Evolutionary conservation across 192 early-diverging fungal genomes (phyloP), one percentile per base, ranked within the genome.

Genomic region (Coemansia sp.): DNA sequence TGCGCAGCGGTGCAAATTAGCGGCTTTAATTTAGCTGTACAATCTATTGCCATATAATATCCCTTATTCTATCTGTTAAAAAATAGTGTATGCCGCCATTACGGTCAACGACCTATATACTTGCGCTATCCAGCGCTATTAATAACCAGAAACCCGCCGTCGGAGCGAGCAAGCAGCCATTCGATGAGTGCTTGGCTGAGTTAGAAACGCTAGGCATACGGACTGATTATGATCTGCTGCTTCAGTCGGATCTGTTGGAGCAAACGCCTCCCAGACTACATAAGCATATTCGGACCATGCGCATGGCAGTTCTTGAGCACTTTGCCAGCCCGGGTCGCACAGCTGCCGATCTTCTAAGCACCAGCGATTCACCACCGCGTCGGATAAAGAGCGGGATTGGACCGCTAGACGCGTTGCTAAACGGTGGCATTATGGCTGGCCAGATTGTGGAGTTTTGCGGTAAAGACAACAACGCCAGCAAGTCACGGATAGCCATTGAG

Each of bases 221-320:
- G 7, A 74, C 78, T 0, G 72, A 74, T 31, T 74, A 74, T 50
- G 78, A 81, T 37, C 40, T 81, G 31, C 37, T 81, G 1, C 22
- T 81, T 11, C 78, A 74, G 57, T 55, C 72, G 19, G 72, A 81
- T 31, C 40, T 66, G 12, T 61, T 81, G 7, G 60, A 42, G 17
- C 58, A 62, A 23, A 63, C 72, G 3, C 72, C 78, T 6, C 34
- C 60, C 1, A 54, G 51, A 1, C 52, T 74, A 21, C 78, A 81
- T 48, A 34, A 20, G 8, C 62, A 66, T 25, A 79, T 79, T 17
- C 61, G 64, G 12, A 37, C 38, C 14, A 57, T 79, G 42, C 62
- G 76, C 11, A 70, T 73, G 65, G 64, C 55, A 0, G 78, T 81
- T 6, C 65, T 74, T 0, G 72, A 68, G 20, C 78, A 68, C 52